Conservation (phyloP, 768 basidiomycete genomes). For the Leccinum arenicola region DNA sequence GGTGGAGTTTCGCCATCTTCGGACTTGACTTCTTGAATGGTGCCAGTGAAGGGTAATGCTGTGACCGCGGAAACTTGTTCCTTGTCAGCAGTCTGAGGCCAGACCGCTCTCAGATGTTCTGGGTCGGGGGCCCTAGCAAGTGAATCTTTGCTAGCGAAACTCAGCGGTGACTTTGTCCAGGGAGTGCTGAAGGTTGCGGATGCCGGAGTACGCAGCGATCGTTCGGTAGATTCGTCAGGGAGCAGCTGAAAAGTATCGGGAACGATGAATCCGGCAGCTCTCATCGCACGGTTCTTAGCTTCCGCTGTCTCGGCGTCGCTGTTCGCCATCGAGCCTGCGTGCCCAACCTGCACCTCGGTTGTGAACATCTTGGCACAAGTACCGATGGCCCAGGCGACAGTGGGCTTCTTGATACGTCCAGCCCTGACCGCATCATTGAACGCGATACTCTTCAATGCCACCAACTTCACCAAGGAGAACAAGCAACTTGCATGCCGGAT, state of each 20-base stretch:
- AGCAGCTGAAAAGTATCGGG: slow-evolving; percentile 98
- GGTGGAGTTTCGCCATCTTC: slow-evolving; percentile 83
- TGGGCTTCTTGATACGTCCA: slow-evolving; percentile 94
- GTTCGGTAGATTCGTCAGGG: slow-evolving; percentile 45
- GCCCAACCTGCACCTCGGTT: slow-evolving; percentile 98
- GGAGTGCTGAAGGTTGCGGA: too few species aligned
- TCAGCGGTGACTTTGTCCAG: slow-evolving; percentile 53
- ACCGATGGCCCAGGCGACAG: slow-evolving; percentile 99
- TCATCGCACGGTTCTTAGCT: slow-evolving; percentile 96
- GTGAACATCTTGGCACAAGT: slow-evolving; percentile 99
- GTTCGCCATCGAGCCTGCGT: slow-evolving; percentile 98
- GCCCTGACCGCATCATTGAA: slow-evolving; percentile 89
- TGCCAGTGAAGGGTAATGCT: slow-evolving; percentile 59
- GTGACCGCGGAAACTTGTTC: slow-evolving; percentile 62
- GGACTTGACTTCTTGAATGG: slow-evolving; percentile 81
- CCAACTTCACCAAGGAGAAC: slow-evolving; percentile 98
- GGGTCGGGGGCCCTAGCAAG: slow-evolving; percentile 69
- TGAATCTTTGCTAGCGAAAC: slow-evolving; percentile 62
- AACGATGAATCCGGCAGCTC: slow-evolving; percentile 91
- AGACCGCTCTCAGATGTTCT: slow-evolving; percentile 82
- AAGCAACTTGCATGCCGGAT: slow-evolving; percentile 98
- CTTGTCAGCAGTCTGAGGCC: slow-evolving; percentile 77
- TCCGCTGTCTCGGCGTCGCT: slow-evolving; percentile 97
- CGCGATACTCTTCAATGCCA: slow-evolving; percentile 98
- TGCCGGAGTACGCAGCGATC: too few species aligned